Evolutionary conservation across 2,329 filamentous ascomycete genomes (phyloP), one percentile per base, ranked within the genome.

Genomic region (Celoporthe dispersa): DNA sequence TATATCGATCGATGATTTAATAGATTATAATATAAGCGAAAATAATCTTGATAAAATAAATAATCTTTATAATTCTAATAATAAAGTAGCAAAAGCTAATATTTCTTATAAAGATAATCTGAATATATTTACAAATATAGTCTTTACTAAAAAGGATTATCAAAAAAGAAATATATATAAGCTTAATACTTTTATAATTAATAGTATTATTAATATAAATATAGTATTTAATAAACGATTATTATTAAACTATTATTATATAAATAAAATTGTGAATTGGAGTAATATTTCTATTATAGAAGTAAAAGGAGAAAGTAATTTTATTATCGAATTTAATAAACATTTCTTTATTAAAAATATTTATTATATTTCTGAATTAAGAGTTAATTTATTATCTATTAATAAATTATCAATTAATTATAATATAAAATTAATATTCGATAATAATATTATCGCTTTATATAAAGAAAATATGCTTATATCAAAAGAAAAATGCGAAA

Each of bases 121-220:
- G 28, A 53, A 35, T n/a, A n/a, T n/a, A n/a, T n/a, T n/a, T n/a
- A n/a, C n/a, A n/a, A n/a, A n/a, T n/a, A n/a, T n/a, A 8, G 19
- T 22, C 1, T n/a, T 37, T 51, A 65, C n/a, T n/a, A n/a, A n/a
- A n/a, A n/a, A 19, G 3, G 19, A 48, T 19, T 22, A 51, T 31
- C 2, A 64, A 31, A 51, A 51, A 31, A n/a, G 37, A 41, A 59
- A 37, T 66, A 66, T n/a, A 48, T 33, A 6, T 55, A 66, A 35
- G 12, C 33, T 31, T 31, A 51, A 48, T 64, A 64, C 4, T 8
- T 64, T 64, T 31, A 48, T 64, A n/a, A 1, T 64, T 31, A 19
- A 64, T 64, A 37, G 7, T 44, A 0, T 11, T 59, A 6, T 8
- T 25, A 66, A 57, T 66, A 67, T 67, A 48, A 67, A 48, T 67